Evolutionary conservation across 441 rosid genomes (phyloP).

Genomic region (Erodium trifolium): DNA sequence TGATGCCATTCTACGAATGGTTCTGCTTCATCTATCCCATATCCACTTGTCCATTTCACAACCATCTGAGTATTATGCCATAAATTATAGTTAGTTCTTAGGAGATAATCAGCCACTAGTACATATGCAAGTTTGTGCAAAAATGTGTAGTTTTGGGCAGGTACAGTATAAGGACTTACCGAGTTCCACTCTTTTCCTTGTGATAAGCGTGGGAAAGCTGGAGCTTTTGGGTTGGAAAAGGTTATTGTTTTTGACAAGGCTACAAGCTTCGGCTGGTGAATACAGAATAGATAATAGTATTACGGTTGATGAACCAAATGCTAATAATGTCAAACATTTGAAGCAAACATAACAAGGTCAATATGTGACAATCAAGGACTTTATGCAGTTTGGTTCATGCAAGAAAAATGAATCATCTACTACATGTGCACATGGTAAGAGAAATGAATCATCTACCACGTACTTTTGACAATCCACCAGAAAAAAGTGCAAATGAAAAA

Average conservation of each 20-base stretch:
- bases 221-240: slow-evolving; percentile 3
- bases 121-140: background rate
- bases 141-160: background rate
- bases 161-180: background rate
- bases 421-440: background rate
- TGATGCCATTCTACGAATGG: slow-evolving; percentile 76
- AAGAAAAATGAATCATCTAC: background rate
- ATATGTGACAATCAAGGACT: background rate
- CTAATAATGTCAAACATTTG: background rate
- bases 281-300: background rate
- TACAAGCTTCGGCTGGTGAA: background rate
- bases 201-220: background rate
- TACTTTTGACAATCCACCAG: slow-evolving; percentile 2
- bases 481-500: slow-evolving; percentile 5
- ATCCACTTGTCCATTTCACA: slow-evolving; percentile 88
- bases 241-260: slow-evolving; percentile 1
- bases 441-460: background rate
- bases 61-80: slow-evolving; percentile 48
- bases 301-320: background rate
- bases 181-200: slow-evolving; percentile 8
- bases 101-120: background rate
- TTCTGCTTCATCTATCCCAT: slow-evolving; percentile 51
- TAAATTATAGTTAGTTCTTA: slow-evolving; percentile 11
- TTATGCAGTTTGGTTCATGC: background rate
- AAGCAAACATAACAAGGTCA: background rate